phyloP scores from a whole-genome alignment of 1,284 basidiomycete species.

The Lentinus polychrous region DNA sequence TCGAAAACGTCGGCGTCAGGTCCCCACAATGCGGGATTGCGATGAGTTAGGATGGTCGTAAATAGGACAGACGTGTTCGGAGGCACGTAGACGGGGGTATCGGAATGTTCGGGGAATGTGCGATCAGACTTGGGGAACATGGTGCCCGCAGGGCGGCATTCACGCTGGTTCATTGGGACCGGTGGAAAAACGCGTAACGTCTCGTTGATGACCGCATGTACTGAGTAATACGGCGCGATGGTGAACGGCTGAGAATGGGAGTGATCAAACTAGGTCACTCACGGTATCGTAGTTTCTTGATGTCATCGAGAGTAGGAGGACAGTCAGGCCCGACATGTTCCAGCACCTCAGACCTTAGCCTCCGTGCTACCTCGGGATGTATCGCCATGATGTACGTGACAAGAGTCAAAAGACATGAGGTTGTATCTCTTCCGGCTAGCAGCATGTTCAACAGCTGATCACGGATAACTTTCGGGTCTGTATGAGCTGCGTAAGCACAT shows the following conservation, averaged over 20 bases:
- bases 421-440: conserved; percentile 69
- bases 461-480: conserved; percentile 52
- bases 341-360: conserved; percentile 55
- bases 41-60: conserved; percentile 52
- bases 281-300: conserved; percentile 58
- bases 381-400: conserved; percentile 60
- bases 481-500: not conserved
- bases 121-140: conserved; percentile 44
- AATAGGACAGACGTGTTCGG: conserved; percentile 48
- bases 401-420: conserved; percentile 56
- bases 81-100: conserved; percentile 50
- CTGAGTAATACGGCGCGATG: conserved; percentile 25
- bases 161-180: conserved; percentile 60
- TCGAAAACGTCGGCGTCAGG: conserved; percentile 61
- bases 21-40: conserved; percentile 59
- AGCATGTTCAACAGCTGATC: conserved; percentile 71
- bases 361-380: conserved; percentile 45
- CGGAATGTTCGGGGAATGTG: conserved; percentile 10
- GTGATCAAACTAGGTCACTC: conserved; percentile 20
- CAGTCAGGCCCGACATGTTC: conserved; percentile 39
- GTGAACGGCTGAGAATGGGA: conserved; percentile 32
- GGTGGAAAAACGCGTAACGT: conserved; percentile 68
- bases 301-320: conserved; percentile 44
- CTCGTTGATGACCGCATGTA: conserved; percentile 69
- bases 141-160: conserved; percentile 40